Evolutionary conservation across 331 rosid species (phyloP), one percentile per base, ranked within the genome.

Genomic region (Spiraea crenata): DNA sequence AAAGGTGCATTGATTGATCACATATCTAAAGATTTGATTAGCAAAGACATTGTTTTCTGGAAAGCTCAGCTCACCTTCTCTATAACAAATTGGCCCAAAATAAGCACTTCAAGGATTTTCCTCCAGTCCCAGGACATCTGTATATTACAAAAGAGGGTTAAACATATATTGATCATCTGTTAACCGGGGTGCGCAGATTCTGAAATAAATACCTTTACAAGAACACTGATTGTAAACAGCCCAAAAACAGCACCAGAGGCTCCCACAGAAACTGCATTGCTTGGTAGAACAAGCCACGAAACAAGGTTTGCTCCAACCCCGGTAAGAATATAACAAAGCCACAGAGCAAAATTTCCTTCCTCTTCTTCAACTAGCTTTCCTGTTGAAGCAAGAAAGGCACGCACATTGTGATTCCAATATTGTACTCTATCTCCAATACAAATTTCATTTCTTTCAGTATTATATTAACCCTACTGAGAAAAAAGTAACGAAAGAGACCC

Each of bases 101-200:
- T 87, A 76, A 93, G 96, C 81, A 91, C 97, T 83, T 91, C 99
- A 34, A 95, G 97, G 82, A 95, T 95, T 88, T 91, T 95, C 88
- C 96, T 86, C 99, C 97, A 95, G 79, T 91, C 99, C 97, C 97
- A 91, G 38, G 97, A 95, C 95, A 91, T 89, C 97, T 95, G 58
- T 47, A 79, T 56, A 46, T 69, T 42, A 56, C 17, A 82, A 57
- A 57, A 16, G 10, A 7, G 0, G 67, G 65, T 45, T 52, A 38
- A 39, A 55, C 70, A 55, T 40, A 56, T 14, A 60, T 52, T 59
- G 62, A 70, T 76, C 75, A 5, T 16, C 45, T 56, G 6, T 5
- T 17, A 45, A 75, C 15, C 44, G 41, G 57, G 65, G 13, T 35
- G 6, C 20, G 4, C 9, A 39, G 41, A 39, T 52, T 58, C 67